Percentiles rank a stretch among this genome's conserved stretches.
Conservation (phyloP, 148 eudicot species). For the Chenopodium quinoa region DNA sequence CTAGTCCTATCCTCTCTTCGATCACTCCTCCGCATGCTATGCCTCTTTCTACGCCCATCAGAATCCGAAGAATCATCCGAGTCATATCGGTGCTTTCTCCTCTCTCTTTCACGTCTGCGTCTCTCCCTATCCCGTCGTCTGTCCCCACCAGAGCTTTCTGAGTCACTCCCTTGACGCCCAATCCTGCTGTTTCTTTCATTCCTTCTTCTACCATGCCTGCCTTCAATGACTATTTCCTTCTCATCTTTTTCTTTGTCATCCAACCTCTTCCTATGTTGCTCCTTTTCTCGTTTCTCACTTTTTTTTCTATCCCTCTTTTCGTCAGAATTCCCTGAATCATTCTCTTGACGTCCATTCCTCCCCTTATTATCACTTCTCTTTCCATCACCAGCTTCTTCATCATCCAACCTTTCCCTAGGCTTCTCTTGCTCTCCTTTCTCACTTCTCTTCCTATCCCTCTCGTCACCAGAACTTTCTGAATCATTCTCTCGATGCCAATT, state of each 20-base stretch:
- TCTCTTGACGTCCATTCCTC: background rate
- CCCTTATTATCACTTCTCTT: slow-evolving; percentile 12
- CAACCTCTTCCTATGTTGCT: background rate
- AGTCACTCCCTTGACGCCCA: background rate
- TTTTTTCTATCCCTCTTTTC: background rate
- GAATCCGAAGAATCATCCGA: slow-evolving; percentile 11
- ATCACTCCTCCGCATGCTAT: background rate
- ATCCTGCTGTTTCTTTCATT: background rate
- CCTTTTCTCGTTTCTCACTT: background rate
- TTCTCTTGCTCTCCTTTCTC: background rate
- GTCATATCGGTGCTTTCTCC: slow-evolving; percentile 20
- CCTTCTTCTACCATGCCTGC: background rate
- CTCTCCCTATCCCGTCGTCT: slow-evolving; percentile 9
- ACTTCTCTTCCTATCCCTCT: background rate
- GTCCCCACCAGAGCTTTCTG: slow-evolving; percentile 16
- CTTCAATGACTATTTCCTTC: background rate
- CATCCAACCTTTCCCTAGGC: slow-evolving; percentile 2
- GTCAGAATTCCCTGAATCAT: slow-evolving; percentile 15
- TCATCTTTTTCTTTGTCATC: background rate
- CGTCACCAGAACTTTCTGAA: background rate
- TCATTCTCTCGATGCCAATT: background rate
- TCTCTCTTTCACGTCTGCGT: slow-evolving; percentile 8
- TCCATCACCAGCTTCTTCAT: background rate
- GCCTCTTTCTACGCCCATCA: slow-evolving; percentile 11
- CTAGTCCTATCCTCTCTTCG: slow-evolving; percentile 14